These are phyloP conservation scores for Fusarium nisikadoi DNA, from an alignment of 2,329 filamentous ascomycete species.

Conservation along the genomic window DNA sequence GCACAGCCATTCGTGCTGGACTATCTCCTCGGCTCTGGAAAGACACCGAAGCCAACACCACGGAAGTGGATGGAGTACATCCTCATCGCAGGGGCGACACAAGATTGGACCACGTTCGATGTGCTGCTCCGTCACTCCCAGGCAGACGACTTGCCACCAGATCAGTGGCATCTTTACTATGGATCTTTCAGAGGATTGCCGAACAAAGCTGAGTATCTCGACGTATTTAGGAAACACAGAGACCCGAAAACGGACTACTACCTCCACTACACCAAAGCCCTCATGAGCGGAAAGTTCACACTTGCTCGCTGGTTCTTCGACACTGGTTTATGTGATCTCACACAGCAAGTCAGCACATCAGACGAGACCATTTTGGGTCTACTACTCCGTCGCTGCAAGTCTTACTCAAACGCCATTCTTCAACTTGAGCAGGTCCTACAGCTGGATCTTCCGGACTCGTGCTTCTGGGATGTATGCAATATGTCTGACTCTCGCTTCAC, in stretches of 20 bases:
- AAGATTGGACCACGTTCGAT: not conserved
- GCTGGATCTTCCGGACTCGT: not conserved
- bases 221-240: not conserved
- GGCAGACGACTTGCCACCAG: accelerated
- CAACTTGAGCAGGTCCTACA: not conserved
- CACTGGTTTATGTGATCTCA: not conserved
- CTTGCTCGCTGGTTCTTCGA: not conserved
- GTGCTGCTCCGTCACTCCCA: accelerated
- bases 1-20: not conserved
- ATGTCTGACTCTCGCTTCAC: not conserved
- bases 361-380: not conserved
- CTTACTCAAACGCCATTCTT: not conserved
- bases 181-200: not conserved
- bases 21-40: not conserved
- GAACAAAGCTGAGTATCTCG: accelerated
- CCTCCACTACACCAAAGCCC: not conserved
- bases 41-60: not conserved
- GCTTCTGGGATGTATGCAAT: not conserved
- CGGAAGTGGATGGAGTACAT: not conserved
- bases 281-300: not conserved
- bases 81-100: accelerated
- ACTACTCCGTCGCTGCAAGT: not conserved
- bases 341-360: not conserved
- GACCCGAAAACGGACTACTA: accelerated
- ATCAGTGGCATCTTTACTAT: not conserved